Evolutionary conservation across 495 filamentous ascomycete genomes (phyloP).

Genomic region (Oidiodendron maius): DNA sequence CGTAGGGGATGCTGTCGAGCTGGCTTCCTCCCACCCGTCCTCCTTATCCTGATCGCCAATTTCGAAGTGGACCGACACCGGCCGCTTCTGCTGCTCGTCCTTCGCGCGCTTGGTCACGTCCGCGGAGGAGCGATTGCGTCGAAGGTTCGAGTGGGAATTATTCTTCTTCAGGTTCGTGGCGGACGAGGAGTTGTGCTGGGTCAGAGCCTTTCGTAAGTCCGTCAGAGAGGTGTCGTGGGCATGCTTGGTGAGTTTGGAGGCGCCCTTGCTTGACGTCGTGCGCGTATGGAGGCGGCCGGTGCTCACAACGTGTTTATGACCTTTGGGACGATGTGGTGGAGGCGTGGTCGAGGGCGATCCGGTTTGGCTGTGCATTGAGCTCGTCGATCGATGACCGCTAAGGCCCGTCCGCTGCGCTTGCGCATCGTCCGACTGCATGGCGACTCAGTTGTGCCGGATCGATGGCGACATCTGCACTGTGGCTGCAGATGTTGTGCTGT

Average conservation of each 20-base stretch:
- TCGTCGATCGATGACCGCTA: slow-evolving; percentile 12
- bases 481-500: not conserved
- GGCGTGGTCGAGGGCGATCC: slow-evolving; percentile 19
- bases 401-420: slow-evolving; percentile 15
- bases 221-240: slow-evolving; percentile 18
- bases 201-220: slow-evolving; percentile 25
- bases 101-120: slow-evolving; percentile 36
- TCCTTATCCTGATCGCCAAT: slow-evolving; percentile 36
- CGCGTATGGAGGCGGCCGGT: slow-evolving; percentile 15
- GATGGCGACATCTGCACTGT: slow-evolving; percentile 13
- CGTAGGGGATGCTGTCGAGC: slow-evolving; percentile 46
- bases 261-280: slow-evolving; percentile 17
- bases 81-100: slow-evolving; percentile 36
- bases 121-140: slow-evolving; percentile 21
- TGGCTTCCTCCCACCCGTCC: slow-evolving; percentile 49
- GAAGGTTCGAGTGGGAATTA: slow-evolving; percentile 39
- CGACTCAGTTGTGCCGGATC: slow-evolving; percentile 6
- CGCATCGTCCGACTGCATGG: slow-evolving; percentile 21
- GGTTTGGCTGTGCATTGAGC: slow-evolving; percentile 13
- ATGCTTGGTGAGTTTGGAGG: slow-evolving; percentile 20
- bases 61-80: slow-evolving; percentile 29
- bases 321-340: slow-evolving; percentile 13
- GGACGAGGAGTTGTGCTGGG: slow-evolving; percentile 22
- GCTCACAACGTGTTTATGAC: slow-evolving; percentile 22
- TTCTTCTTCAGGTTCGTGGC: slow-evolving; percentile 39